phyloP scores from a whole-genome alignment of 2,329 filamentous ascomycete species.

The Thielaviopsis ethacetica region DNA sequence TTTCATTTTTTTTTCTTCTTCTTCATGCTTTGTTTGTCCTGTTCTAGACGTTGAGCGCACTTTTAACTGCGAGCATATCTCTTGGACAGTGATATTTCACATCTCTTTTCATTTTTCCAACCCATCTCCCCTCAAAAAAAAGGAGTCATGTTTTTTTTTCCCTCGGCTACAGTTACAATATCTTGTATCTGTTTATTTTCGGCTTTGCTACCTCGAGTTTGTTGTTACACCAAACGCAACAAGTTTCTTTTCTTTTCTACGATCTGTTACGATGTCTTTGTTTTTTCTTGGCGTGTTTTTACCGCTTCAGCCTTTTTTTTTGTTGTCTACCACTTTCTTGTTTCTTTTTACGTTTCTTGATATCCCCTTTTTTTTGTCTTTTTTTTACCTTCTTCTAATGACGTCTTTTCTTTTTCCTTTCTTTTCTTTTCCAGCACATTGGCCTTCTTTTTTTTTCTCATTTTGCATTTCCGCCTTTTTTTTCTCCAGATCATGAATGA shows the following conservation, averaged over 20 bases:
- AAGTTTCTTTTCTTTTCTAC: background rate
- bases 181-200: slow-evolving; percentile 5
- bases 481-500: background rate
- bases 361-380: background rate
- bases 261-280: background rate
- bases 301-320: background rate
- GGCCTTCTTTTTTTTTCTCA: background rate
- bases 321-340: background rate
- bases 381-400: background rate
- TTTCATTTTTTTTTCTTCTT: background rate
- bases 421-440: background rate
- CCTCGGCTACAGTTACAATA: background rate
- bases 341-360: background rate
- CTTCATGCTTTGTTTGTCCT: too few relatives aligned
- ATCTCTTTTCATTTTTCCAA: background rate
- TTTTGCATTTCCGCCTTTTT: background rate
- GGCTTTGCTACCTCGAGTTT: background rate
- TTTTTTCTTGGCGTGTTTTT: background rate
- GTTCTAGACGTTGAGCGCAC: too few relatives aligned
- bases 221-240: background rate
- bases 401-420: background rate
- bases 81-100: background rate
- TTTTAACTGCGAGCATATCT: too few relatives aligned
- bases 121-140: background rate
- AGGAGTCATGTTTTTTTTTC: background rate